These are phyloP conservation scores for Usnea hakonensis DNA, from an alignment of 495 filamentous ascomycete genomes.

Conservation along the genomic window DNA sequence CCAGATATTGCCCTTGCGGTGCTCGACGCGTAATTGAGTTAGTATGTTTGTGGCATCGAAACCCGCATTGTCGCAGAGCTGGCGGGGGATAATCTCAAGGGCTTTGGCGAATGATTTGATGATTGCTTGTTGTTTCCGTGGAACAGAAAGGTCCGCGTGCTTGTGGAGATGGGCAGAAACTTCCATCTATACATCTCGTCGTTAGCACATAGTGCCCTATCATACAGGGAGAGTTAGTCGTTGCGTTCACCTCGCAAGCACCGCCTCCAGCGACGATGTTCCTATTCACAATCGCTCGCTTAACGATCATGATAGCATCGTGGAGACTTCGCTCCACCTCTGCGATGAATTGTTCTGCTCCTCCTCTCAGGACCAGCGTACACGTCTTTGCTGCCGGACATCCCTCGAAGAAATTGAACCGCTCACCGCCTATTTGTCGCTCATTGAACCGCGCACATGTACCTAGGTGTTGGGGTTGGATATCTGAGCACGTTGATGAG, in stretches of 20 bases:
- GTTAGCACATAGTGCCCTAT: not conserved
- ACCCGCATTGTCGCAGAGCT: conserved; percentile 95
- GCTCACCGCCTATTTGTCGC: conserved; percentile 92
- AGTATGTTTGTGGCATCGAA: conserved; percentile 98
- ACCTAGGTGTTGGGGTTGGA: conserved; percentile 79
- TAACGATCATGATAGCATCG: conserved; percentile 99
- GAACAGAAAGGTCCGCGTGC: conserved; percentile 84
- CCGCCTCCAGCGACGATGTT: conserved; percentile 93
- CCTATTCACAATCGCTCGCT: conserved; percentile 87
- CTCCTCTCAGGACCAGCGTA: conserved; percentile 89
- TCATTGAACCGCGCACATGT: conserved; percentile 89
- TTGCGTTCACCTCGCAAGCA: conserved; percentile 56
- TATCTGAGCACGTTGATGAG: conserved; percentile 96
- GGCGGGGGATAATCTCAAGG: conserved; percentile 90
- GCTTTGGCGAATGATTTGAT: conserved; percentile 98
- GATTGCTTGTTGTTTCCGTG: conserved; percentile 91
- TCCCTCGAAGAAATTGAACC: conserved; percentile 96
- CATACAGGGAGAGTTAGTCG: not conserved
- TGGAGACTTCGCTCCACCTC: conserved; percentile 95
- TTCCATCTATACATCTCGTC: conserved; percentile 57
- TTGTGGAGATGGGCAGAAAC: conserved; percentile 84
- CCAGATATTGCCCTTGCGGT: conserved; percentile 84
- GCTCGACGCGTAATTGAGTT: conserved; percentile 88
- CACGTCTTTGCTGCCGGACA: conserved; percentile 94
- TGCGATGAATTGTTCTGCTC: conserved; percentile 97